Evolutionary conservation across 192 early-diverging fungal species (phyloP), one percentile per base, ranked within the genome.

Genomic region (Entophlyctis luteolus): DNA sequence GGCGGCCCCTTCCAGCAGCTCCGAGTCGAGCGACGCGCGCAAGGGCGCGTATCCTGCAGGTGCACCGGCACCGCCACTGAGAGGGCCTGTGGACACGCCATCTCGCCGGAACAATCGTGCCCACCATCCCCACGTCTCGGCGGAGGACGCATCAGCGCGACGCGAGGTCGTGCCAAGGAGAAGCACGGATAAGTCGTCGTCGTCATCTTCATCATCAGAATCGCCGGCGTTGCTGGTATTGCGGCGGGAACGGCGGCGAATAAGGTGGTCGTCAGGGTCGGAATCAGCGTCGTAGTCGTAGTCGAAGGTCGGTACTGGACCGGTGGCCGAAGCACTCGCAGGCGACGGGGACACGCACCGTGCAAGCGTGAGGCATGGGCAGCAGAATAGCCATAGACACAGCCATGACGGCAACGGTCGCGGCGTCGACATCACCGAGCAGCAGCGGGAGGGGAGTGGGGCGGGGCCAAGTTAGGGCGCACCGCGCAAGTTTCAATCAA

Each of bases 251-350:
- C n/a, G n/a, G n/a, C n/a, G n/a, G n/a, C n/a, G n/a, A n/a, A n/a
- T n/a, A n/a, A n/a, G 14, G 14, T 16, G 6, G 55, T 33, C 55
- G 31, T 34, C 33, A 12, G 20, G 20, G 55, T 29, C 55, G 14
- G n/a, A 20, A 3, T 16, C 32, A 23, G n/a, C 27, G 10, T 57
- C 38, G 58, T 59, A 59, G 37, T 59, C 58, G 58, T 59, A 59
- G 58, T 59, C 58, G 47, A 45, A 59, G 1, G 58, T 22, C 6
- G 58, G 58, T 1, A 59, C n/a, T 6, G 20, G 8, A 22, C 45
- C 22, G 45, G n/a, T n/a, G n/a, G n/a, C n/a, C n/a, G n/a, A n/a
- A n/a, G n/a, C n/a, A n/a, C n/a, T n/a, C n/a, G n/a, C n/a, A n/a
- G n/a, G n/a, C n/a, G n/a, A n/a, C n/a, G n/a, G n/a, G n/a, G n/a